phyloP scores from a whole-genome alignment of 177 flowering plant genomes.

The Vitis hybrid region DNA sequence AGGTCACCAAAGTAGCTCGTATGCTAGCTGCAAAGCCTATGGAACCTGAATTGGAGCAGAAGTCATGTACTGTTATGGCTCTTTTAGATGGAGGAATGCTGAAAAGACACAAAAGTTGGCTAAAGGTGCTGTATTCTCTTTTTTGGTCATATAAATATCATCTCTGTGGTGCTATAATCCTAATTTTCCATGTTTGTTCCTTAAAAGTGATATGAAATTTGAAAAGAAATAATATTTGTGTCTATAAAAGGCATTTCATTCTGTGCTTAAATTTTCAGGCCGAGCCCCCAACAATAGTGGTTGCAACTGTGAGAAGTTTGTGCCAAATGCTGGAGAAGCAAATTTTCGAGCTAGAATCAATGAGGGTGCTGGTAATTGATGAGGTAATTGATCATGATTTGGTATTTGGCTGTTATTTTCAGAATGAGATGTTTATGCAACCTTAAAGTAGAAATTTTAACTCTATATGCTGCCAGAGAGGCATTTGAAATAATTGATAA shows the following conservation, averaged over 20 bases:
- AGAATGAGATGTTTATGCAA: not conserved
- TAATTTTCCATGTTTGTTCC: not conserved
- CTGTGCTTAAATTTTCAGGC: conserved; percentile 44
- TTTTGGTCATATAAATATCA: not conserved
- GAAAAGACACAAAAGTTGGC: conserved; percentile 87
- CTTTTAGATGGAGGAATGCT: conserved; percentile 90
- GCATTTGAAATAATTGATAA: not conserved
- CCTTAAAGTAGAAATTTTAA: not conserved
- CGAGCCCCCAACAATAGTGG: conserved; percentile 85
- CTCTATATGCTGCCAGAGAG: not conserved
- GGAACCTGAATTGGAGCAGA: conserved; percentile 41
- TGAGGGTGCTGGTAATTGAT: conserved; percentile 80
- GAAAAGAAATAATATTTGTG: not conserved
- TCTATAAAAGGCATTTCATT: not conserved
- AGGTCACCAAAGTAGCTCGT: conserved; percentile 96
- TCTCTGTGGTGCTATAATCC: not conserved
- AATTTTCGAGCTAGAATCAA: conserved; percentile 55
- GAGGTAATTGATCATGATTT: conserved; percentile 51
- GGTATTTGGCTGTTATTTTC: not conserved
- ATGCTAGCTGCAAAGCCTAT: conserved; percentile 63
- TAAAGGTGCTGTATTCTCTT: conserved; percentile 56
- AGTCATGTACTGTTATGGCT: conserved; percentile 77
- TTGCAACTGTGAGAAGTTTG: conserved; percentile 80
- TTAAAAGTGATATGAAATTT: not conserved
- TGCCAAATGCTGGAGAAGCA: conserved; percentile 83